A percentile compares a stretch with the other conserved stretches of the same genome.
These are phyloP conservation scores for Cladobotryum protrusum DNA, from an alignment of 2,329 filamentous ascomycete genomes.

Conservation along the genomic window DNA sequence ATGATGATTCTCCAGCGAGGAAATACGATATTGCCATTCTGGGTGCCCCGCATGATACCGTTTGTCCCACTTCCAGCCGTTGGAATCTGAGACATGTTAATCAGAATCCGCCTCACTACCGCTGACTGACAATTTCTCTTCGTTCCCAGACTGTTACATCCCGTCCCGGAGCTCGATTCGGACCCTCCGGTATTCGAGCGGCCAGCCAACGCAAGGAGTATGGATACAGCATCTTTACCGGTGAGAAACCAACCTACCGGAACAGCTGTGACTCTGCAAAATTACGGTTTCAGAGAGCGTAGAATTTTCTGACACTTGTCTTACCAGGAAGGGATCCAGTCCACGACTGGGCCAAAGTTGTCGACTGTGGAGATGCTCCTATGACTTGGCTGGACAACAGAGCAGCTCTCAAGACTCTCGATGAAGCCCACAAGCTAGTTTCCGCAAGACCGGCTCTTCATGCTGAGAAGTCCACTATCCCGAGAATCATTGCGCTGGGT, in stretches of 20 bases:
- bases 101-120: background rate
- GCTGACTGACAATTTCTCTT: too few relatives aligned
- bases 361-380: slow-evolving; percentile 68
- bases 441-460: slow-evolving; percentile 12
- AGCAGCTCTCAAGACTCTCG: slow-evolving; percentile 17
- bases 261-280: background rate
- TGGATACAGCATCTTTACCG: slow-evolving; percentile 17
- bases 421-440: slow-evolving; percentile 16
- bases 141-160: slow-evolving; percentile 15
- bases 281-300: background rate
- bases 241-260: slow-evolving; percentile 4
- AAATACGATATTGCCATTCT: slow-evolving; percentile 24
- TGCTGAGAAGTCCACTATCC: slow-evolving; percentile 9
- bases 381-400: slow-evolving; percentile 19
- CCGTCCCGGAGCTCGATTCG: slow-evolving; percentile 54
- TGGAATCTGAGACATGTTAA: background rate
- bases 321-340: slow-evolving; percentile 15
- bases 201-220: slow-evolving; percentile 58
- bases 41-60: slow-evolving; percentile 25
- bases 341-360: slow-evolving; percentile 58
- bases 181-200: slow-evolving; percentile 73
- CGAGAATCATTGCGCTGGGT: slow-evolving; percentile 53
- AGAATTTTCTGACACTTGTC: background rate
- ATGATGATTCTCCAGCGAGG: slow-evolving; percentile 8
- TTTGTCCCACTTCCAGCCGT: slow-evolving; percentile 9